Evolutionary conservation across 306 rosid species (phyloP).

Genomic region (Gynostemma pentaphyllum): DNA sequence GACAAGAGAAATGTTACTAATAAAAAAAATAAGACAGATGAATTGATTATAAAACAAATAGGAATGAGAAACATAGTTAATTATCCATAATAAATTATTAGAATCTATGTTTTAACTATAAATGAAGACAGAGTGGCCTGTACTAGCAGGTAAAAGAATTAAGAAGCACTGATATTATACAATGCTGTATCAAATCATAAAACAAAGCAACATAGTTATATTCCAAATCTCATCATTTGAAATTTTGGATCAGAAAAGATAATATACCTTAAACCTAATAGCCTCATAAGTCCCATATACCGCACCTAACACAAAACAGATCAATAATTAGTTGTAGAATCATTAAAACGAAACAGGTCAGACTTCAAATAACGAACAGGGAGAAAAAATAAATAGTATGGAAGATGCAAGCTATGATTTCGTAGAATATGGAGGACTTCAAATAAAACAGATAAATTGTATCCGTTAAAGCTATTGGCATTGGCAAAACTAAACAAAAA

Average conservation of each 20-base stretch:
- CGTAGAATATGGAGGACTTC: too few species aligned
- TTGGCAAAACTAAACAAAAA: background rate
- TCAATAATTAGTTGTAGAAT: background rate
- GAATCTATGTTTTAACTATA: background rate
- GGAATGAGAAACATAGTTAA: background rate
- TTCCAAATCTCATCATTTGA: background rate
- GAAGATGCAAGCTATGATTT: too few species aligned
- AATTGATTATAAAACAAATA: background rate
- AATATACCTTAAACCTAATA: conserved; percentile 58
- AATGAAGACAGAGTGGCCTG: too few species aligned
- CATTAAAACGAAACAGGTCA: background rate
- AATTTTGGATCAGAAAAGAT: conserved; percentile 8
- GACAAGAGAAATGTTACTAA: background rate
- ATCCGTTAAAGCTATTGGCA: background rate
- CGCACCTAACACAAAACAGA: conserved; percentile 47
- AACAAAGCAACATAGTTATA: background rate
- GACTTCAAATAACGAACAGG: background rate
- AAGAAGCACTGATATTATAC: too few species aligned
- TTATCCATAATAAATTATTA: background rate
- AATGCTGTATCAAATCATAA: too few species aligned
- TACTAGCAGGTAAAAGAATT: too few species aligned
- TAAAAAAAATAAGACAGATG: too few species aligned
- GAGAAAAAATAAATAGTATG: too few species aligned
- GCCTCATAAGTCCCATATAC: conserved; percentile 86
- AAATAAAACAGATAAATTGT: too few species aligned